phyloP scores from a whole-genome alignment of 306 rosid genomes.

The Fragaria iinumae region DNA sequence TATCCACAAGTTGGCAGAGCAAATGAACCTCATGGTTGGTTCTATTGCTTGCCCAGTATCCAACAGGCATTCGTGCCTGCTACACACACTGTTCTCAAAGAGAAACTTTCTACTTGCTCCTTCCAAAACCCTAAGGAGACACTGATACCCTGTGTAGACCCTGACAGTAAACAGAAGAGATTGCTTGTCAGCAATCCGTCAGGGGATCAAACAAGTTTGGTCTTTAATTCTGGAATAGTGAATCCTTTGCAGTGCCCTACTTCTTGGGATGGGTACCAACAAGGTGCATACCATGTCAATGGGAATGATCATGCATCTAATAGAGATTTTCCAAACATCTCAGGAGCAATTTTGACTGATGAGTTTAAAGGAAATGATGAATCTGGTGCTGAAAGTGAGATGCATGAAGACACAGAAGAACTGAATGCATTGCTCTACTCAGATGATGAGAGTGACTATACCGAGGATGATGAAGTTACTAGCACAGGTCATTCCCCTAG shows the following conservation, averaged over 20 bases:
- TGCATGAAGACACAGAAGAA: conserved; percentile 94
- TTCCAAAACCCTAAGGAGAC: conserved; percentile 30
- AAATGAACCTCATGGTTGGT: conserved; percentile 72
- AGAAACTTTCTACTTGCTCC: conserved; percentile 25
- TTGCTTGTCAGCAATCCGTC: conserved; percentile 70
- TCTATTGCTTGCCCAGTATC: conserved; percentile 57
- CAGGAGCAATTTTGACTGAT: conserved; percentile 42
- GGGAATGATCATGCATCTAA: conserved; percentile 31
- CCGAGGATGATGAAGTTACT: conserved; percentile 85
- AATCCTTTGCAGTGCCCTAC: conserved; percentile 48
- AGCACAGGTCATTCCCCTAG: conserved; percentile 97
- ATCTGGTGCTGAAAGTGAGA: conserved; percentile 62
- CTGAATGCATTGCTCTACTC: conserved; percentile 91
- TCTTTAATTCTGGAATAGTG: conserved; percentile 57
- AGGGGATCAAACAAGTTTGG: conserved; percentile 60
- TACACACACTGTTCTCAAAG: conserved; percentile 29
- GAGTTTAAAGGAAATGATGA: conserved; percentile 46
- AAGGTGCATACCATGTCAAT: conserved; percentile 29
- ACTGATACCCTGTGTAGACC: conserved; percentile 27
- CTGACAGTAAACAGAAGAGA: conserved; percentile 45
- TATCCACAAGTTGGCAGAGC: conserved; percentile 41
- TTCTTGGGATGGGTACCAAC: conserved; percentile 45
- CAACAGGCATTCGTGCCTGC: conserved; percentile 51
- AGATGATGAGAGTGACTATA: conserved; percentile 46
- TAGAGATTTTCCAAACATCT: conserved; percentile 33